Evolutionary conservation across 2,329 filamentous ascomycete genomes (phyloP).

Genomic region (Neocucurbitaria cava): DNA sequence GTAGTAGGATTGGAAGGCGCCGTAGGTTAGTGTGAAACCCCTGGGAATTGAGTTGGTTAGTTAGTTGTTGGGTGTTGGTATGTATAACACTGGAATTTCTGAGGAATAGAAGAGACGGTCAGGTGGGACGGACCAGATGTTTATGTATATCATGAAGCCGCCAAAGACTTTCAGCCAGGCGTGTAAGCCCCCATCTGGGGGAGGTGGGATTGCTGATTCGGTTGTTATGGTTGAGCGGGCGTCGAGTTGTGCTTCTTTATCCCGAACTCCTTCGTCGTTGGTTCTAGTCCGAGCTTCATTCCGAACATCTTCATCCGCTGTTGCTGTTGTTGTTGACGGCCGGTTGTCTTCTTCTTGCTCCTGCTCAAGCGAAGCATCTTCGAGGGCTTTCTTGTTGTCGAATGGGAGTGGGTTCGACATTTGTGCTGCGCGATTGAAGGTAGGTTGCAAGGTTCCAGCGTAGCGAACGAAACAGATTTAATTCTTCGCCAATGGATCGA

Average conservation of each 20-base stretch:
- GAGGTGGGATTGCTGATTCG: constrained; percentile 37
- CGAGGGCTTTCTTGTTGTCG: constrained; percentile 21
- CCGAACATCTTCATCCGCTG: constrained; percentile 4
- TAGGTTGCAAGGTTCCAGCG: not conserved
- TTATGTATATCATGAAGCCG: constrained; percentile 49
- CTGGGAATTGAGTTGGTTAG: too few species aligned
- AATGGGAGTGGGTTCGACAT: constrained; percentile 22
- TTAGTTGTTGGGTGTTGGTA: constrained; percentile 8
- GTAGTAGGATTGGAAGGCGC: constrained; percentile 57
- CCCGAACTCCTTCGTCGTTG: constrained; percentile 5
- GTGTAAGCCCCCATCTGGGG: constrained; percentile 48
- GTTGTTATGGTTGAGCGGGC: constrained; percentile 26
- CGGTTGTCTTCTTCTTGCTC: constrained; percentile 23
- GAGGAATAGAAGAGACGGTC: not conserved
- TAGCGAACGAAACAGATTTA: too few species aligned
- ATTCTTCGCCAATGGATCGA: not conserved
- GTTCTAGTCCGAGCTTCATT: constrained; percentile 3
- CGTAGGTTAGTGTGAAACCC: constrained; percentile 52
- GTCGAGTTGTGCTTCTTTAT: constrained; percentile 27
- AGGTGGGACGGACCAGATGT: constrained; percentile 44
- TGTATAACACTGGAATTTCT: not conserved
- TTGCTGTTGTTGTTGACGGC: constrained; percentile 18
- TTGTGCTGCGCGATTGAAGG: not conserved
- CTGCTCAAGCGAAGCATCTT: constrained; percentile 20
- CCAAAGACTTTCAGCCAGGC: constrained; percentile 50